Base-by-base conservation (phyloP, 139 green algal genomes). In the Pseudopediastrum boryanum region DNA sequence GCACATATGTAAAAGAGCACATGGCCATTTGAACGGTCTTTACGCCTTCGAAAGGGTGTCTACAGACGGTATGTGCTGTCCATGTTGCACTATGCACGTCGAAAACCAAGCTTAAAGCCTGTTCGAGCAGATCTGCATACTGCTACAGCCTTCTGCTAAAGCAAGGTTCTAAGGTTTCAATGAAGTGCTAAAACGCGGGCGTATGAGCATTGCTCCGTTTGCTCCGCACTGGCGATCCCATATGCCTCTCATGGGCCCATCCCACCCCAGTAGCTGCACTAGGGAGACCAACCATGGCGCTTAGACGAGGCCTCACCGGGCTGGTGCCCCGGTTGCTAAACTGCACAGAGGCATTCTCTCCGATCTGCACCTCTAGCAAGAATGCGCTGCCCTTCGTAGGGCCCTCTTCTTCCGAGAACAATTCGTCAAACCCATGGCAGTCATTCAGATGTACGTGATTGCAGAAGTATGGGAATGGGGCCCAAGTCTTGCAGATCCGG, bases 251-350 rank as follows among this genome's bases (percentile, higher is more conserved):
- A 29, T 66, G 58, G n/a, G 58, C 58, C 31, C n/a, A 31, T 66
- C 31, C n/a, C n/a, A n/a, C n/a, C n/a, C n/a, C n/a, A n/a, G n/a
- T n/a, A n/a, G n/a, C n/a, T 66, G 58, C 23, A 25, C 23, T 31
- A 41, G n/a, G 38, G 38, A 19, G 16, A 6, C 6, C 16, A 36
- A 67, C 29, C 80, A 93, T 81, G 74, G 74, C 74, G 56, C 62
- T 81, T 12, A 38, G 50, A n/a, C 46, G 46, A 46, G 44, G 36
- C 31, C 35, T 81, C 44, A 23, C 21, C 21, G 44, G 62, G 33
- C 74, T 81, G 27, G 50, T 81, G 74, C 74, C 62, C 61, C 44
- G 62, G 42, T 63, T 81, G 33, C 74, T 73, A 8, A 61, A 61
- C 31, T 21, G 36, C 3, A 9, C 50, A 41, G 44, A 42, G 29